Evolutionary conservation across 768 basidiomycete species (phyloP), one percentile per base, ranked within the genome.

Genomic region (Mycena alexandri): DNA sequence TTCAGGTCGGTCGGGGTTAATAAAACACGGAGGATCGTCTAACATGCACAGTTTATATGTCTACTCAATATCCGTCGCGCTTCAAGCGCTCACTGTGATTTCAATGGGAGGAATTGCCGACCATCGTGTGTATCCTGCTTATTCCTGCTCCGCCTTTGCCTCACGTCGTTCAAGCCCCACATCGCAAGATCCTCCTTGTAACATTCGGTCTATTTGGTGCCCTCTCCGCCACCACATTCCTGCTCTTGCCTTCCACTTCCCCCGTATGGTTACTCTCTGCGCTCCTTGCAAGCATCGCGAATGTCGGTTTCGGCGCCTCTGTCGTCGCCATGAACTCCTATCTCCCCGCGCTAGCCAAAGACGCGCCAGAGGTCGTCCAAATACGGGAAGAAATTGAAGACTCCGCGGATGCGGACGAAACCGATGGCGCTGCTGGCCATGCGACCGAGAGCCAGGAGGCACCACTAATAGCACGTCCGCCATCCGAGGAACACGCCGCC

Each of bases 31-130:
- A 52, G 10, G 14, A 25, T 34, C 21, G 24, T 47, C 44, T 50
- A 29, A 29, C 56, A 12, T 19, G 33, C 0, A 9, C 73, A 96
- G 95, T 72, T 82, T 99, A 41, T 96, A 97, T 75, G 86, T 91
- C 34, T 93, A 95, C 77, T 98, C 96, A 0, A 82, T 90, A 16
- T 94, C 93, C 0, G 96, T 98, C 1, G 91, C 92, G 0, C 78
- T 97, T 0, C 96, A 98, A 76, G 96, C 96, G 0, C 73, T 98
- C n/a, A 94, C 92, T 0, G 95, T 99, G 43, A 95, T 99, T 61
- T 96, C 96, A 7, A 93, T 98, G 85, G 94, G 95, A 9, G 89
- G 89, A 17, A 90, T 97, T 61, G 97, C 96, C 1, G 95, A 99
- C 79, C 89, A 93, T 68, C 90, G 95, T 96, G 72, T 65, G 93